phyloP scores from a whole-genome alignment of 1,284 basidiomycete genomes.

The Anthracocystis setariae region DNA sequence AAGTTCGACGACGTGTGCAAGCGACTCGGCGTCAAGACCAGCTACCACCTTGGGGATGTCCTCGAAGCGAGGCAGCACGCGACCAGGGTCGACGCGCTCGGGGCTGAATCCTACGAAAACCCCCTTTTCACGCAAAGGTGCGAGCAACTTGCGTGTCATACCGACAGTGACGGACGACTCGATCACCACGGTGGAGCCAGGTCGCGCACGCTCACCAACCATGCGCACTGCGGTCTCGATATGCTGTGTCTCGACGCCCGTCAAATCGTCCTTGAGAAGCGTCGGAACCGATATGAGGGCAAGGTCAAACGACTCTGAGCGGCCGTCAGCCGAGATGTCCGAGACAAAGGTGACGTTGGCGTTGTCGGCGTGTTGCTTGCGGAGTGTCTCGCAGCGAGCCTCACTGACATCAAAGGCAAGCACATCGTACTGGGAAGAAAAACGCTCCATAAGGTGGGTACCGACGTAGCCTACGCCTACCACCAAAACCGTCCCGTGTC shows the following conservation, averaged over 20 bases:
- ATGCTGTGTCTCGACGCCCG: constrained; percentile 23
- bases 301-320: constrained; percentile 30
- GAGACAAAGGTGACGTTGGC: constrained; percentile 37
- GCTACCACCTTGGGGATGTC: constrained; percentile 45
- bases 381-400: constrained; percentile 26
- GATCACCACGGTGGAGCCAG: constrained; percentile 36
- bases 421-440: constrained; percentile 35
- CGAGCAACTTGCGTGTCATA: constrained; percentile 37
- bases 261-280: constrained; percentile 26
- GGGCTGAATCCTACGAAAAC: constrained; percentile 36
- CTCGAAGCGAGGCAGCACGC: constrained; percentile 26
- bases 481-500: constrained; percentile 26
- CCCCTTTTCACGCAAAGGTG: constrained; percentile 19
- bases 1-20: constrained; percentile 25
- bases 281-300: constrained; percentile 39
- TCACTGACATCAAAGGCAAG: constrained; percentile 35
- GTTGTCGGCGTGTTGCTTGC: constrained; percentile 26
- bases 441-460: constrained; percentile 36
- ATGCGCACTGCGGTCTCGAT: constrained; percentile 31
- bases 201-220: constrained; percentile 19
- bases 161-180: constrained; percentile 38
- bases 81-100: constrained; percentile 39
- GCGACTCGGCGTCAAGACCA: constrained; percentile 22
- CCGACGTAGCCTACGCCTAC: constrained; percentile 40
- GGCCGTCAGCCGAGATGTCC: constrained; percentile 20